phyloP scores from a whole-genome alignment of 805 yeast genomes.

The Barnettozyma wickerhamii region DNA sequence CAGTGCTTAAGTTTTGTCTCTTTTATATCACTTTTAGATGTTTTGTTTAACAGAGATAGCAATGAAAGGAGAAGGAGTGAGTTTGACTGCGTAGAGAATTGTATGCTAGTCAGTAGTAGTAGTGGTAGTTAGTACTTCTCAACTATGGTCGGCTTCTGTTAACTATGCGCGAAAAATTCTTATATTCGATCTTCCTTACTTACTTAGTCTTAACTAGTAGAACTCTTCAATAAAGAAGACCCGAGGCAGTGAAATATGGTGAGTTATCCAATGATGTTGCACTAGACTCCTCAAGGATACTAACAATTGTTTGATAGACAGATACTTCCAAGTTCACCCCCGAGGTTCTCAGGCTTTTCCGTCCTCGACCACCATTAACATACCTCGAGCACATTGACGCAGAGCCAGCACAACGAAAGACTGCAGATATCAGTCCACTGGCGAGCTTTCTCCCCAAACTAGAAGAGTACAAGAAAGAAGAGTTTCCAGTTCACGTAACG shows the following conservation, averaged over 20 bases:
- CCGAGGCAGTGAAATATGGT: too few relatives aligned
- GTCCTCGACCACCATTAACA: conserved; percentile 24
- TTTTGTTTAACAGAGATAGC: neutral
- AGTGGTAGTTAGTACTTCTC: too few relatives aligned
- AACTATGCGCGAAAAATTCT: too few relatives aligned
- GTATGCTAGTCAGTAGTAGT: too few relatives aligned
- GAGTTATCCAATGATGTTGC: too few relatives aligned
- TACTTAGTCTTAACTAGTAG: too few relatives aligned
- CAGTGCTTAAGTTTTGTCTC: conserved; percentile 23
- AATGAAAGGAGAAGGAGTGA: too few relatives aligned
- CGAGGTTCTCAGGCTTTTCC: conserved; percentile 37
- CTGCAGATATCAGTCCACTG: conserved; percentile 17
- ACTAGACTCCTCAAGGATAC: neutral
- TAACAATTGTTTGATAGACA: conserved; percentile 14
- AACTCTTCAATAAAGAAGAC: too few relatives aligned
- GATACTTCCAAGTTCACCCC: conserved; percentile 34
- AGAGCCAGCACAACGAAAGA: conserved; percentile 15
- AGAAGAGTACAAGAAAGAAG: conserved; percentile 24
- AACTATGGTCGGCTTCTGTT: too few relatives aligned
- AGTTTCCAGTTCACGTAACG: conserved; percentile 11
- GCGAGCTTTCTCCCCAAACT: conserved; percentile 23
- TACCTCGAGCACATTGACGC: conserved; percentile 19
- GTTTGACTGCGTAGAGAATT: too few relatives aligned
- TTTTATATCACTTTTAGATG: neutral
- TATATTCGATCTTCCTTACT: too few relatives aligned